Base-by-base conservation (phyloP, 2,329 filamentous ascomycete genomes). In the Didymella keratinophila region DNA sequence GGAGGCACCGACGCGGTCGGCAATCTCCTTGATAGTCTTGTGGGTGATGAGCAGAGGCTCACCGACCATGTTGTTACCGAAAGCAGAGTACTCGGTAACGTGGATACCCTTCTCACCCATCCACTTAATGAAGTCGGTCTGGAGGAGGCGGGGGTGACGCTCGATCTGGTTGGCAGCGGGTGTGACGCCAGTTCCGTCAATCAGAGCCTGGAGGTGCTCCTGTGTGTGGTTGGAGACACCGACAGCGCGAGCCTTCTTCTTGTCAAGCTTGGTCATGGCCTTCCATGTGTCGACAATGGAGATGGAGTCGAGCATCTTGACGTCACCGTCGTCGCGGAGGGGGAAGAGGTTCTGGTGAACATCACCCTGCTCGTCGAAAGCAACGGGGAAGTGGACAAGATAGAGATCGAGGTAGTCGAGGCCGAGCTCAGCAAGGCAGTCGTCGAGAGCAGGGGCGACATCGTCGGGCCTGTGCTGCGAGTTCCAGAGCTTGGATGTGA, bases 351-450 rank as follows among this genome's bases (percentile, higher is more conserved):
- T 66, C 55, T 65, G 63, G 61, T 71, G 62, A 18, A 62, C 58
- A 36, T 80, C 75, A 21, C 78, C 75, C n/a, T 82, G 79, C 23
- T 79, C 76, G 45, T 80, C 79, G 71, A 84, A 86, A 39, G 55
- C 49, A 10, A 81, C 79, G 0, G 85, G 85, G 82, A 83, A 91
- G 76, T 90, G 88, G 68, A 95, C 86, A 70, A 94, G 84, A 85
- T 89, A 96, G 65, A 96, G 86, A 78, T 96, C 92, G 78, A 96
- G 93, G 84, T 96, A 95, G 73, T 93, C 92, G 65, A 96, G 65
- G 75, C 65, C 89, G 86, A 90, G 90, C 93, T 83, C 93, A 52
- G 87, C 84, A 71, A 94, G 80, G 69, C 87, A 89, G 81, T 66
- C 85, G 82, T 64, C 94, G 79, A 95, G 92, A 74, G 87, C 87